These are phyloP conservation scores for Saccharomycopsis crataegensis DNA, from an alignment of 1,139 yeast genomes.

Conservation along the genomic window DNA sequence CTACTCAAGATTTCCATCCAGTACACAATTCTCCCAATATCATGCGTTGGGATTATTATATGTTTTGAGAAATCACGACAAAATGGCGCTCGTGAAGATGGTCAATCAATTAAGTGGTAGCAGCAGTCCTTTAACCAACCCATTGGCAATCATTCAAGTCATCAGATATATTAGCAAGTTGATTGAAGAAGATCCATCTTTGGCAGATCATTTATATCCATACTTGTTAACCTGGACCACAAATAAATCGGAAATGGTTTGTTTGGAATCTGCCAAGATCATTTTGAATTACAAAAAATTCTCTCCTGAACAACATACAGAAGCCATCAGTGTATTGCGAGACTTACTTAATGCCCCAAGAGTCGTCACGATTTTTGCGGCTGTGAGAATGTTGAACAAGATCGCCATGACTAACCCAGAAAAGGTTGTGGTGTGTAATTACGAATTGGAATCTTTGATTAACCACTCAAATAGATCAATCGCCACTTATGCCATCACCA, in stretches of 20 bases:
- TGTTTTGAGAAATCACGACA: conserved; percentile 83
- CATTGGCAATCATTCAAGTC: conserved; percentile 76
- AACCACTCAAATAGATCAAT: conserved; percentile 85
- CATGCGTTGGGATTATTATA: conserved; percentile 91
- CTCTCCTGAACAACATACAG: conserved; percentile 53
- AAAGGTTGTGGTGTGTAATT: conserved; percentile 63
- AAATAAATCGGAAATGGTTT: conserved; percentile 85
- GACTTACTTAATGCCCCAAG: conserved; percentile 81
- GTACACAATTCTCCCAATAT: conserved; percentile 83
- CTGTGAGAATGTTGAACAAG: conserved; percentile 81
- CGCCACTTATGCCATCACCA: conserved; percentile 98
- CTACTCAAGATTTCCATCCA: conserved; percentile 45
- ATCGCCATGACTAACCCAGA: conserved; percentile 80
- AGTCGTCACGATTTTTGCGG: conserved; percentile 85
- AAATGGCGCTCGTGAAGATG: conserved; percentile 88
- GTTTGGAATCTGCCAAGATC: conserved; percentile 86
- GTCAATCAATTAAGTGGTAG: conserved; percentile 63
- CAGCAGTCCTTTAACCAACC: conserved; percentile 57
- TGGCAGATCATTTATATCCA: conserved; percentile 47
- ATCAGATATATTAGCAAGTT: conserved; percentile 76
- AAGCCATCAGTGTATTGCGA: conserved; percentile 67
- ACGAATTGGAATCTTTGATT: conserved; percentile 79
- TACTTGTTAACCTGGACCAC: conserved; percentile 64
- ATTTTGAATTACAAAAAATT: conserved; percentile 56
- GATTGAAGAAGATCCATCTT: conserved; percentile 43